Conservation (phyloP, 2,329 filamentous ascomycete genomes). For the Cercospora sojina region DNA sequence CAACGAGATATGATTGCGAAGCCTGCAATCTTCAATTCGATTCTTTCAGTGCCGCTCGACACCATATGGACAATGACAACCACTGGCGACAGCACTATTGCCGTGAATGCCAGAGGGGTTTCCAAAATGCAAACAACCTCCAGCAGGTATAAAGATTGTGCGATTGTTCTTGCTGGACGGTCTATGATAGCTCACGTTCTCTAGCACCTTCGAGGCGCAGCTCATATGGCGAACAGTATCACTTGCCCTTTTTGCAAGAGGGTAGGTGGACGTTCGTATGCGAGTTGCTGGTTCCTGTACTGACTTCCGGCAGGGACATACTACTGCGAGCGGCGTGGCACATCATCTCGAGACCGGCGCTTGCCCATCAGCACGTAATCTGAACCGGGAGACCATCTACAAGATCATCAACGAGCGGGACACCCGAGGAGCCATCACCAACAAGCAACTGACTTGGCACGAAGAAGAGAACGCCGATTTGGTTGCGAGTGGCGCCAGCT, state of each 20-base stretch:
- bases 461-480: slow-evolving; percentile 36
- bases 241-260: slow-evolving; percentile 57
- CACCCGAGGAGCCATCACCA: slow-evolving; percentile 51
- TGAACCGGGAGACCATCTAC: slow-evolving; percentile 54
- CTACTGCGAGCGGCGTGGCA: slow-evolving; percentile 54
- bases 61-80: slow-evolving; percentile 33
- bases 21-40: slow-evolving; percentile 32
- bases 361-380: slow-evolving; percentile 48
- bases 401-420: slow-evolving; percentile 49
- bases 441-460: slow-evolving; percentile 52
- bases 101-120: slow-evolving; percentile 33
- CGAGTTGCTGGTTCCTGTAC: not conserved
- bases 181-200: not conserved
- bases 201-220: slow-evolving; percentile 57
- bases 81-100: slow-evolving; percentile 38
- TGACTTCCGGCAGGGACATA: slow-evolving; percentile 33
- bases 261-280: not conserved
- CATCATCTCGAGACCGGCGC: slow-evolving; percentile 59
- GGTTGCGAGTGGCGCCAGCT: slow-evolving; percentile 44
- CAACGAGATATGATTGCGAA: slow-evolving; percentile 30
- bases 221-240: slow-evolving; percentile 49
- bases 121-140: slow-evolving; percentile 38
- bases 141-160: slow-evolving; percentile 17
- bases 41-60: slow-evolving; percentile 20
- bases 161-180: not conserved